Percentiles rank a stretch among this genome's conserved stretches.
These are phyloP conservation scores for Globisporangium abappressorium DNA, from an alignment of 352 stramenopile genomes.

Conservation along the genomic window DNA sequence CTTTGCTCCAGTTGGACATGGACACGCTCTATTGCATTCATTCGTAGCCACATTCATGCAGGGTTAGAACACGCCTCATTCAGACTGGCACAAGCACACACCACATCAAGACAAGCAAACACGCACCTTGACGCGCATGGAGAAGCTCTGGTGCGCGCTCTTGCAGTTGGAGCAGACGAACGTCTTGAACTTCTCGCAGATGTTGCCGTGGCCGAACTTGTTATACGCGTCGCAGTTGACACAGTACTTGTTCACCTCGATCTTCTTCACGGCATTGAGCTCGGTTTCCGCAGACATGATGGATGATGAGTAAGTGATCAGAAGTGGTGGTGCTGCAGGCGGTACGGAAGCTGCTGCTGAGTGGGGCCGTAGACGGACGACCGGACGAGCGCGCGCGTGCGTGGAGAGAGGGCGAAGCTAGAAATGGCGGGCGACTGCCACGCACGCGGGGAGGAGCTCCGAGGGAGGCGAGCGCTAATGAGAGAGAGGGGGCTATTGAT, in stretches of 20 bases:
- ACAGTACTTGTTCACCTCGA: constrained; percentile 82
- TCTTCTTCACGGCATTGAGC: constrained; percentile 82
- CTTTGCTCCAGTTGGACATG: constrained; percentile 93
- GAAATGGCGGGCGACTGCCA: constrained; percentile 6
- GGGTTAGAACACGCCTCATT: not conserved
- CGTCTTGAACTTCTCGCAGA: constrained; percentile 91
- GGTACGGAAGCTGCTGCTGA: not conserved
- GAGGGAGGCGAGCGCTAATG: constrained; percentile 1
- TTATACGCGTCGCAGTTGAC: constrained; percentile 82
- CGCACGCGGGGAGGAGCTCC: not conserved
- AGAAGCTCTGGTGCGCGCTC: constrained; percentile 92
- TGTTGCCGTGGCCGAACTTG: constrained; percentile 91
- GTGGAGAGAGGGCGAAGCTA: constrained; percentile 4
- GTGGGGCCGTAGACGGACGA: not conserved
- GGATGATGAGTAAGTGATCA: not conserved
- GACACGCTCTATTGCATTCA: constrained; percentile 67
- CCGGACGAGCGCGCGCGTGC: not conserved
- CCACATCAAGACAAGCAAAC: not conserved
- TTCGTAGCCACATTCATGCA: not conserved
- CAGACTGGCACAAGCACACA: not conserved
- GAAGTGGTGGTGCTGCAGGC: not conserved
- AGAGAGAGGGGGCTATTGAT: constrained; percentile 5
- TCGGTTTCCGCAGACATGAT: constrained; percentile 47
- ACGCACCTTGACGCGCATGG: constrained; percentile 90
- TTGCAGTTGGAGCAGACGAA: constrained; percentile 97